These are phyloP conservation scores for Arachis hypogaea DNA, from an alignment of 306 rosid genomes.

Conservation along the genomic window DNA sequence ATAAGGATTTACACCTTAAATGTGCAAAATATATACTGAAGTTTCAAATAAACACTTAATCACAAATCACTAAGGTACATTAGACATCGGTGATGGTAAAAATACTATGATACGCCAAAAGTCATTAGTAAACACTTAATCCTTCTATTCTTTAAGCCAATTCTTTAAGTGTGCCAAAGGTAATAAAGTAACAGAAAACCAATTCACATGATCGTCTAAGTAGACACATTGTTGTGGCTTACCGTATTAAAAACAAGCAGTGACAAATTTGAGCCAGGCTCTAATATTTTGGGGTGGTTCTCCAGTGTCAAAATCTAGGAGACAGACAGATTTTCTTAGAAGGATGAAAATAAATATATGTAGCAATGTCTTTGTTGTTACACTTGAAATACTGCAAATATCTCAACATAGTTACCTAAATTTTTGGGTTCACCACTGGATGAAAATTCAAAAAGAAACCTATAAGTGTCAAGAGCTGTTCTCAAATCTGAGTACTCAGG, in stretches of 20 bases:
- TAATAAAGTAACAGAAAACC: too few species aligned
- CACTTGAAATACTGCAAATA: slow-evolving; percentile 24
- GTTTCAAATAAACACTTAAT: too few species aligned
- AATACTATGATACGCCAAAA: too few species aligned
- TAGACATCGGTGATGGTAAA: too few species aligned
- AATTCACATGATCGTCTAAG: not conserved
- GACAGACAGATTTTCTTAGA: slow-evolving; percentile 33
- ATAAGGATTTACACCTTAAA: too few species aligned
- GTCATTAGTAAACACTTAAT: too few species aligned
- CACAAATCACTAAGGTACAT: too few species aligned
- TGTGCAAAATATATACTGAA: too few species aligned
- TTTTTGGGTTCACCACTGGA: slow-evolving; percentile 40
- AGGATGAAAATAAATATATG: slow-evolving; percentile 4
- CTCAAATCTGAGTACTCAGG: slow-evolving; percentile 68
- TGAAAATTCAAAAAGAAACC: slow-evolving; percentile 64
- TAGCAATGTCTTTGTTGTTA: slow-evolving; percentile 12
- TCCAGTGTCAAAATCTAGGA: slow-evolving; percentile 63
- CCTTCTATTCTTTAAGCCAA: too few species aligned
- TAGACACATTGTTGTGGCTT: slow-evolving; percentile 28
- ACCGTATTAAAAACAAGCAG: slow-evolving; percentile 70
- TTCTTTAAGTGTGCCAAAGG: too few species aligned
- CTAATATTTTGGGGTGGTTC: slow-evolving; percentile 81
- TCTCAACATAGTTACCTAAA: slow-evolving; percentile 47
- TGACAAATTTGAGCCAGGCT: slow-evolving; percentile 70
- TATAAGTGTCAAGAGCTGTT: slow-evolving; percentile 77